Evolutionary conservation across 1,139 yeast genomes (phyloP).

Genomic region (Geotrichum restrictum): DNA sequence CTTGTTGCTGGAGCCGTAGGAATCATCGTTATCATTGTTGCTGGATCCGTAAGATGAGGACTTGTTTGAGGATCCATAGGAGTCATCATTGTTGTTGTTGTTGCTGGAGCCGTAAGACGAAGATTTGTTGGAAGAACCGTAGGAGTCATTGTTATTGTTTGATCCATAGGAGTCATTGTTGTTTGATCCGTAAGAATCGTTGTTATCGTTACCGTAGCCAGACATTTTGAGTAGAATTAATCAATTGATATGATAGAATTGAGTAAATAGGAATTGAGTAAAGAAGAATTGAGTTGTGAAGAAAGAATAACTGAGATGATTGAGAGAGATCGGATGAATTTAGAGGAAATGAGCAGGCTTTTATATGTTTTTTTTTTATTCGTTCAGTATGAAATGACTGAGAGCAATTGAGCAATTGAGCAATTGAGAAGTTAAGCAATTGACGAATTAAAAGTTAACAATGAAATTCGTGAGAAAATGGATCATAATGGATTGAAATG

Average conservation of each 20-base stretch:
- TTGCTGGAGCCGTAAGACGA: constrained; percentile 30
- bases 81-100: constrained; percentile 16
- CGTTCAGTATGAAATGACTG: background rate
- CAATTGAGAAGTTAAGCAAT: background rate
- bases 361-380: background rate
- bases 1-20: constrained; percentile 15
- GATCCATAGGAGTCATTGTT: constrained; percentile 30
- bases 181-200: constrained; percentile 24
- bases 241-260: background rate
- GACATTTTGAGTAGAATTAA: background rate
- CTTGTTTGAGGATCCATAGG: constrained; percentile 14
- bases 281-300: background rate
- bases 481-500: too few relatives aligned
- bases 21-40: constrained; percentile 13
- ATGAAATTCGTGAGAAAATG: background rate
- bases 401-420: constrained; percentile 1
- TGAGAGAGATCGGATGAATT: too few relatives aligned
- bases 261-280: background rate
- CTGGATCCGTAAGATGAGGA: constrained; percentile 27
- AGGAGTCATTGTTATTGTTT: constrained; percentile 24
- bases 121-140: constrained; percentile 19
- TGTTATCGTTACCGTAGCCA: background rate
- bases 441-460: too few relatives aligned
- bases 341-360: background rate
- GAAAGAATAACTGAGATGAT: too few relatives aligned